A percentile compares a stretch with the other conserved stretches of the same genome.
Conservation (phyloP, 495 filamentous ascomycete genomes). For the Daldinia grandis region DNA sequence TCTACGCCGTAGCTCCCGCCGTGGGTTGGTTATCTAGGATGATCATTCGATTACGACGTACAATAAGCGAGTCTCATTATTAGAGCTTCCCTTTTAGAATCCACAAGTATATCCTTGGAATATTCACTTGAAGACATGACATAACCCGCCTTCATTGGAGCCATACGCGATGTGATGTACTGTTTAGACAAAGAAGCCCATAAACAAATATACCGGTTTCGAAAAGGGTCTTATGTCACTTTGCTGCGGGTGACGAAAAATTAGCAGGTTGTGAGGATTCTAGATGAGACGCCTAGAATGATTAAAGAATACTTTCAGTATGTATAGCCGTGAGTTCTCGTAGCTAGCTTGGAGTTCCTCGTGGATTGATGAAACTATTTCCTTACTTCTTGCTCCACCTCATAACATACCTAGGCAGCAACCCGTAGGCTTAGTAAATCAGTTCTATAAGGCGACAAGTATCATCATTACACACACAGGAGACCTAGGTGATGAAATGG, state of each 20-base stretch:
- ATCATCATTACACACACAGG: background rate
- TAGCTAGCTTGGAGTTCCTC: too few relatives aligned
- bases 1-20: conserved; percentile 1
- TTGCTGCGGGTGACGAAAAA: background rate
- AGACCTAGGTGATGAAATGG: background rate
- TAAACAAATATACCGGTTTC: background rate
- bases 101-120: background rate
- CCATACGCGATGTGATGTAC: background rate
- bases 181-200: background rate
- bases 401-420: background rate
- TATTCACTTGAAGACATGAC: conserved; percentile 1
- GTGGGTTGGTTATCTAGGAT: background rate
- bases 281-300: too few relatives aligned
- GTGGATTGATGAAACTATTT: too few relatives aligned
- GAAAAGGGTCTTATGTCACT: background rate
- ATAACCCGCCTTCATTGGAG: background rate
- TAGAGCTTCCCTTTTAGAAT: conserved; percentile 4
- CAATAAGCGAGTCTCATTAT: background rate
- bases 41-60: conserved; percentile 4
- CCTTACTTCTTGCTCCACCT: too few relatives aligned
- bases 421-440: background rate
- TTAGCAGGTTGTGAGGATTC: background rate
- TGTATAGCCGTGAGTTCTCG: too few relatives aligned
- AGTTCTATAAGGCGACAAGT: background rate
- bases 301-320: too few relatives aligned